Conservation (phyloP, 169 alveolate species). For the Cryptosporidium viatorum region DNA sequence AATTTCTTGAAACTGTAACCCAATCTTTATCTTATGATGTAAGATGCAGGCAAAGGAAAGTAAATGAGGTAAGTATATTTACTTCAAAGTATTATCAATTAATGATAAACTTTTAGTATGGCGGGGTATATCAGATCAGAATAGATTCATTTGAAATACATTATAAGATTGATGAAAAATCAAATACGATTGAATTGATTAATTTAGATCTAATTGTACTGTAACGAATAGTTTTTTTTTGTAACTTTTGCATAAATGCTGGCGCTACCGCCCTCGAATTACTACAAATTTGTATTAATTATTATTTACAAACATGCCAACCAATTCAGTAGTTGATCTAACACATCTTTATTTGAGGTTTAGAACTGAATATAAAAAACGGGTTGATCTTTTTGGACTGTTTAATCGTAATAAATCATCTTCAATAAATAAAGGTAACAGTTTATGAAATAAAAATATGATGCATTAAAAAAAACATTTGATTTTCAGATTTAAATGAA, state of each 20-base stretch:
- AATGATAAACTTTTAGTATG: background rate
- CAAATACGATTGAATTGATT: background rate
- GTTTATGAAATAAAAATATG: background rate
- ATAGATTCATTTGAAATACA: slow-evolving; percentile 38
- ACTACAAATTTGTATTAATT: background rate
- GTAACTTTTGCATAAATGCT: background rate
- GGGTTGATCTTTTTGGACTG: slow-evolving; percentile 43
- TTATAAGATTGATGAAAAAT: background rate
- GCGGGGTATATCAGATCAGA: slow-evolving; percentile 7
- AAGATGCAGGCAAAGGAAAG: slow-evolving; percentile 5
- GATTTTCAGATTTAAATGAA: background rate
- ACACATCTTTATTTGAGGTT: slow-evolving; percentile 56
- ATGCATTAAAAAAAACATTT: background rate
- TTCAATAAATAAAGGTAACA: slow-evolving; percentile 26
- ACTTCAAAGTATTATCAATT: background rate
- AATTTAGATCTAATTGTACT: slow-evolving; percentile 7
- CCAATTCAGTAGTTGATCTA: slow-evolving; percentile 17
- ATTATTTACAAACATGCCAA: background rate
- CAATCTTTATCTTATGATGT: slow-evolving; percentile 21
- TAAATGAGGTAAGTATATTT: slow-evolving; percentile 26
- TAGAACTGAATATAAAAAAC: slow-evolving; percentile 18
- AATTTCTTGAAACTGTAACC: slow-evolving; percentile 28
- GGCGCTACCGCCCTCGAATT: background rate
- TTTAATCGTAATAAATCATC: background rate
- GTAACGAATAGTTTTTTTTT: background rate